Conservation (phyloP, 768 basidiomycete genomes). For the Podaxis sp. region DNA sequence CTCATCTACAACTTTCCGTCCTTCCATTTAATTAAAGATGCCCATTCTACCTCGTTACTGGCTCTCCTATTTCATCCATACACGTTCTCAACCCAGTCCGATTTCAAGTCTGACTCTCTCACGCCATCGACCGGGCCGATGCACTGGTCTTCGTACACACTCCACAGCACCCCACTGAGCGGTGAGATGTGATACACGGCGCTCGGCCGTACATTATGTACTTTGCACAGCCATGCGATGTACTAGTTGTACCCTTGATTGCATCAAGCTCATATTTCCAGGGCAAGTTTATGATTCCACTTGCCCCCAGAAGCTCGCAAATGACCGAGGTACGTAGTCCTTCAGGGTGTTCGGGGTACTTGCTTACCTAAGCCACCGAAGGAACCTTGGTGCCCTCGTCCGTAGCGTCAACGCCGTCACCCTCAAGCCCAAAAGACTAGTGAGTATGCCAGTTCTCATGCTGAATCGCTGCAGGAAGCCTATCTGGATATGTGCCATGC, state of each 20-base stretch:
- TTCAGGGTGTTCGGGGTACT: constrained; percentile 4
- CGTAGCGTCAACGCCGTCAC: constrained; percentile 38
- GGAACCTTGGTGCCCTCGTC: constrained; percentile 15
- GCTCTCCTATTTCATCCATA: not conserved
- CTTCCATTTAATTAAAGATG: no score
- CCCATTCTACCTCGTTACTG: not conserved
- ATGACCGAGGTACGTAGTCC: not conserved
- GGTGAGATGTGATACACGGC: not conserved
- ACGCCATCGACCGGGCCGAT: not conserved
- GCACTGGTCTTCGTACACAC: not conserved
- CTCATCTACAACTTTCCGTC: not conserved
- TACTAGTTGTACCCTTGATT: not conserved
- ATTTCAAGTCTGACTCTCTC: not conserved
- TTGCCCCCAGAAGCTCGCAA: no score
- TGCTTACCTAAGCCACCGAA: constrained; percentile 29
- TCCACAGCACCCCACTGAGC: not conserved
- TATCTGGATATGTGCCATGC: constrained; percentile 7
- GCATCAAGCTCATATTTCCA: not conserved
- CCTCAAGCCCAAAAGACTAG: constrained; percentile 52
- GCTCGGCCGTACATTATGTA: not conserved
- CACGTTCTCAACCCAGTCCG: no score
- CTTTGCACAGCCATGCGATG: not conserved
- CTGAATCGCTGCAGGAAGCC: constrained; percentile 18
- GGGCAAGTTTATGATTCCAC: no score
- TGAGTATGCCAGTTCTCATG: constrained; percentile 39